A percentile compares a stretch with the other conserved stretches of the same genome.
phyloP scores from a whole-genome alignment of 768 basidiomycete species.

The Sarcodon aspratus region DNA sequence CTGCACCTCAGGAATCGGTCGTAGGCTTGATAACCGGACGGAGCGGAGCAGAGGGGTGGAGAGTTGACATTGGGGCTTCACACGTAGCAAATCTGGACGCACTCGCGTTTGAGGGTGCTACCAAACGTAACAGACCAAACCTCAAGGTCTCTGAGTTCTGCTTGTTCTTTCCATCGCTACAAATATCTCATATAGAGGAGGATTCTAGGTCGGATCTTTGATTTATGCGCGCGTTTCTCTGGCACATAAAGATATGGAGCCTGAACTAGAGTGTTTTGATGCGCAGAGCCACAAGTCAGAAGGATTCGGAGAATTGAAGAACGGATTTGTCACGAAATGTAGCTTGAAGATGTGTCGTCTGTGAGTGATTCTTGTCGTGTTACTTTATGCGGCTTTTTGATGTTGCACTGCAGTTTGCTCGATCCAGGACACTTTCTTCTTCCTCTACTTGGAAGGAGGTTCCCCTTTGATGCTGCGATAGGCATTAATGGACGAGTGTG shows the following conservation, averaged over 20 bases:
- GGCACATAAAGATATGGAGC: constrained; percentile 97
- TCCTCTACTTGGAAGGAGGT: constrained; percentile 64
- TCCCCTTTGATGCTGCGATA: constrained; percentile 81
- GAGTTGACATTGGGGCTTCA: constrained; percentile 88
- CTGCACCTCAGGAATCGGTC: constrained; percentile 82
- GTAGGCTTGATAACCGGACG: constrained; percentile 74
- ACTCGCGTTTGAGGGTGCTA: constrained; percentile 92
- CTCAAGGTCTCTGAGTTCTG: constrained; percentile 50
- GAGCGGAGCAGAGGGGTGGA: constrained; percentile 71
- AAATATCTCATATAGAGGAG: constrained; percentile 3
- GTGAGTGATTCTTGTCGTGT: constrained; percentile 39
- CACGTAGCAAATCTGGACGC: constrained; percentile 80
- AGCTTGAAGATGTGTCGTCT: constrained; percentile 79
- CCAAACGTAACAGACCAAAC: constrained; percentile 89
- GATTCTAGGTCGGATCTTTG: constrained; percentile 68
- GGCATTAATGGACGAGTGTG: constrained; percentile 92
- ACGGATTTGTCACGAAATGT: constrained; percentile 73
- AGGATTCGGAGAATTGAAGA: constrained; percentile 89
- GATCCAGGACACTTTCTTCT: constrained; percentile 77
- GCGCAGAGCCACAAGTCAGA: constrained; percentile 86
- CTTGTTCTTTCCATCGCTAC: neutral
- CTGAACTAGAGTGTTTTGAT: constrained; percentile 94
- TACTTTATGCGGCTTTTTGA: constrained; percentile 4
- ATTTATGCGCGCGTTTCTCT: constrained; percentile 89
- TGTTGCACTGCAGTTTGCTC: constrained; percentile 42